These are phyloP conservation scores for Leonotis leonurus DNA, from an alignment of 257 asterid genomes.

Conservation along the genomic window DNA sequence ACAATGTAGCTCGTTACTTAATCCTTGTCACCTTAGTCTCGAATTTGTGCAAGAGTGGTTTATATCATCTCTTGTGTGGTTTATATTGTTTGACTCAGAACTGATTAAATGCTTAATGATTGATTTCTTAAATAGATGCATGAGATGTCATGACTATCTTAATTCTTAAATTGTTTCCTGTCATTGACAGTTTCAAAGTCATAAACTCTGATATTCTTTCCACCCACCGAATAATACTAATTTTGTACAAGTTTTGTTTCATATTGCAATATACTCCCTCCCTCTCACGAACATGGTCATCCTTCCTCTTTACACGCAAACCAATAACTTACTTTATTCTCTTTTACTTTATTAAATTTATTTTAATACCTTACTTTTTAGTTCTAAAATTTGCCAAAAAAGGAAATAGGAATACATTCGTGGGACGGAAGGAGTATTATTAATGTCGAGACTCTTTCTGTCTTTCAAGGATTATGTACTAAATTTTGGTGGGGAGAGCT, in stretches of 20 bases:
- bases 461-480: not conserved
- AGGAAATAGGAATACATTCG: no score
- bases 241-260: not conserved
- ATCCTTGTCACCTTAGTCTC: not conserved
- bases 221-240: not conserved
- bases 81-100: not conserved
- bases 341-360: no score
- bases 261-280: no score
- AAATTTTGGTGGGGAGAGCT: not conserved
- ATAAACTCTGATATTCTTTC: not conserved
- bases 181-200: not conserved
- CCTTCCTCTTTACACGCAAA: no score
- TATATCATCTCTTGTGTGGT: not conserved
- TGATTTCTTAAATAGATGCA: not conserved
- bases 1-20: not conserved
- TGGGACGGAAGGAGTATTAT: no score
- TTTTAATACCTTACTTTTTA: no score
- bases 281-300: no score
- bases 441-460: not conserved
- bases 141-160: not conserved
- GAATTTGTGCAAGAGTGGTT: not conserved
- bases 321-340: no score
- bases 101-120: not conserved
- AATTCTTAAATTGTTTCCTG: not conserved
- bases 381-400: no score